Evolutionary conservation across 352 stramenopile genomes (phyloP), one percentile per base, ranked within the genome.

Genomic region (Globisporangium parvum): DNA sequence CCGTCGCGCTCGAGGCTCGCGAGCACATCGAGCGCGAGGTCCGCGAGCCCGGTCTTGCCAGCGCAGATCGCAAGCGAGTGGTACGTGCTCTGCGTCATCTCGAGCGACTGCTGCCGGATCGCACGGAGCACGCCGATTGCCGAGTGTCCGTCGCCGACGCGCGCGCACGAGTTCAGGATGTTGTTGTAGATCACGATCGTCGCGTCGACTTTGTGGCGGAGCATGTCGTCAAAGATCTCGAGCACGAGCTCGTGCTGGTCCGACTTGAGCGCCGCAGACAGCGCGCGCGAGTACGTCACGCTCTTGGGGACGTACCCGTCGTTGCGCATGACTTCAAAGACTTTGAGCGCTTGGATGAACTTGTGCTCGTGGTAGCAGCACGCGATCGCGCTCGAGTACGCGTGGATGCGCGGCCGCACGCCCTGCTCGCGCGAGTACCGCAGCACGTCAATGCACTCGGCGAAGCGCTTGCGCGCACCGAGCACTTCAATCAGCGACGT

Each of bases 171-270:
- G 66, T 92, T 91, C 47, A 94, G 70, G 31, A 93, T 87, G 57
- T 75, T 93, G 64, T 93, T 93, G 75, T 90, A 91, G 54, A 87
- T 90, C 28, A 94, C 63, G 44, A 90, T 87, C 23, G 70, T 79
- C 17, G 80, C 69, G 9, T 92, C 76, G 24, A 90, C 64, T 23
- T 79, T 73, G 60, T 92, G 77, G 49, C 66, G 71, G 41, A 94
- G 67, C 78, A 94, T 88, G 53, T 94, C 84, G 62, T 91, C 81
- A 58, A 94, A 94, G 56, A 94, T 91, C 66, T 94, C 78, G 39
- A 94, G 79, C 66, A 94, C 84, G 20, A 94, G 69, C 59, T 91
- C 84, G 54, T 94, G 84, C 54, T 90, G 75, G 15, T 62, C 60
- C 10, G 77, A 70, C 65, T 94, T 94, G 15, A 89, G 68, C n/a